Conservation (phyloP, 306 rosid genomes). For the Crataegus laevigata region DNA sequence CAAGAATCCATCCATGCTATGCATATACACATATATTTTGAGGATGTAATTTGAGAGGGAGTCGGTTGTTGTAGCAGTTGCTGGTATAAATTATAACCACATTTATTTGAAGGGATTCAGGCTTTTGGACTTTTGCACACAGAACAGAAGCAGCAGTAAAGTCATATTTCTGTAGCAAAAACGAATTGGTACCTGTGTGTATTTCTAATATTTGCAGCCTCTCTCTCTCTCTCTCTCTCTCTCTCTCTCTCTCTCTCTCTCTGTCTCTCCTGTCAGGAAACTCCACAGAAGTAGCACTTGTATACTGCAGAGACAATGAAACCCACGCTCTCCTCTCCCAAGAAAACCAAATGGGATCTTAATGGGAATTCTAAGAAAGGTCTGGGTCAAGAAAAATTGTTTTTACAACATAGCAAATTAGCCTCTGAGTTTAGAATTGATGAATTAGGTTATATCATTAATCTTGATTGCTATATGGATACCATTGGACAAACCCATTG, state of each 20-base stretch:
- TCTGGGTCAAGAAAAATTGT: background rate
- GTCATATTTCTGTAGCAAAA: conserved; percentile 1
- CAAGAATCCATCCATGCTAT: background rate
- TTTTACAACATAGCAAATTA: background rate
- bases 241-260: too few species aligned
- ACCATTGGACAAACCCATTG: too few species aligned
- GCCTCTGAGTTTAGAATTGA: background rate
- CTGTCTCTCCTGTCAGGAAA: background rate
- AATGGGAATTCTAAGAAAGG: background rate
- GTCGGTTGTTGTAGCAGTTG: background rate
- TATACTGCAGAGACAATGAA: background rate
- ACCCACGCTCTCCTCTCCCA: background rate
- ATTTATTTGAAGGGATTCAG: background rate
- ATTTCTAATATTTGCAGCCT: background rate
- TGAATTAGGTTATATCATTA: too few species aligned
- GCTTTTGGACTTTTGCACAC: background rate
- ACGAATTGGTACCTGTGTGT: background rate
- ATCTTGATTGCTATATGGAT: too few species aligned
- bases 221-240: too few species aligned
- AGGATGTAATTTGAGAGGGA: conserved; percentile 1
- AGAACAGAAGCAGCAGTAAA: background rate
- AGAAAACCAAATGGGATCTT: background rate
- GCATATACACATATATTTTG: background rate
- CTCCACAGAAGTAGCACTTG: background rate
- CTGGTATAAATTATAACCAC: background rate